phyloP scores from a whole-genome alignment of 1,139 yeast genomes.

The Kurtzmaniella natalensis region DNA sequence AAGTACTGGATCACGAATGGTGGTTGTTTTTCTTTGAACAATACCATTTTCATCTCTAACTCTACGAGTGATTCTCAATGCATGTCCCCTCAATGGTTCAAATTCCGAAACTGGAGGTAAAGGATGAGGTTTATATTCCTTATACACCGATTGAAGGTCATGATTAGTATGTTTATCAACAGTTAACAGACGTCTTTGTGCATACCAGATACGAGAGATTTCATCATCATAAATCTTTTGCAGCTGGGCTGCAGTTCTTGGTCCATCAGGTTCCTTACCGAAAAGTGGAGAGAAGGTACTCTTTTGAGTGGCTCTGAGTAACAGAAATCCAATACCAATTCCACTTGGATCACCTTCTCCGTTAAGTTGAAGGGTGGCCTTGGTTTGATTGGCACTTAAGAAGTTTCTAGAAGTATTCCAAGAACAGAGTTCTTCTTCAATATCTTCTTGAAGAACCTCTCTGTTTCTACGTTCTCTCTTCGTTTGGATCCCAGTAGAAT shows the following conservation, averaged over 20 bases:
- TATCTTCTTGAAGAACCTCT: constrained; percentile 21
- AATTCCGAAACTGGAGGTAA: constrained; percentile 19
- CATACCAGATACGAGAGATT: constrained; percentile 84
- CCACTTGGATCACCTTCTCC: constrained; percentile 99
- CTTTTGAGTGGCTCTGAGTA: constrained; percentile 88
- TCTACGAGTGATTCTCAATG: constrained; percentile 73
- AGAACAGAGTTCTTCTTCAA: constrained; percentile 86
- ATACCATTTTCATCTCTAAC: constrained; percentile 83
- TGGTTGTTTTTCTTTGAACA: constrained; percentile 75
- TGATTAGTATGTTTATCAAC: constrained; percentile 34
- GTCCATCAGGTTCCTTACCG: constrained; percentile 36
- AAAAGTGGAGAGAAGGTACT: constrained; percentile 79
- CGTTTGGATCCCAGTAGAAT: constrained; percentile 15
- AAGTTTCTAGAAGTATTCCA: constrained; percentile 93
- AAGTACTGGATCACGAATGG: constrained; percentile 78
- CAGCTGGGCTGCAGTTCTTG: constrained; percentile 64
- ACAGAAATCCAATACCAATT: constrained; percentile 85
- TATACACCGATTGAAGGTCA: constrained; percentile 28
- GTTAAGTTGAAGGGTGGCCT: constrained; percentile 91
- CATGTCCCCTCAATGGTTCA: constrained; percentile 22
- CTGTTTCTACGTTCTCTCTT: constrained; percentile 23
- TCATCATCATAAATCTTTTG: constrained; percentile 93
- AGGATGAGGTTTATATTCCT: constrained; percentile 39
- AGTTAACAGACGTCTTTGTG: constrained; percentile 66
- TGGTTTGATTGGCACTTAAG: constrained; percentile 90